Evolutionary conservation across 805 yeast species (phyloP).

Genomic region (Monosporozyma servazzii): DNA sequence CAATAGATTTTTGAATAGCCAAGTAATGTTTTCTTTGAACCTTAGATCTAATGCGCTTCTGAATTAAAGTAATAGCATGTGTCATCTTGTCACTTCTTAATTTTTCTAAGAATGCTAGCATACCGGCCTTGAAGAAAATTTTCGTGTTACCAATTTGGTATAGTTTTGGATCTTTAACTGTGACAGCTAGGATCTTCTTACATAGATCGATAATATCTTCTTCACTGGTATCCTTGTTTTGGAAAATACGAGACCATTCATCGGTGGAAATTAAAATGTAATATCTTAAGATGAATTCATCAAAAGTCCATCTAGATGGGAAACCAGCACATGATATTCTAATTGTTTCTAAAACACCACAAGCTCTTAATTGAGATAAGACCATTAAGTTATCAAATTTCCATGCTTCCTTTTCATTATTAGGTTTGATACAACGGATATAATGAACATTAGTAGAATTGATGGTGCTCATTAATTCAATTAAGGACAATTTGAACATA

Average conservation of each 20-base stretch:
- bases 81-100: constrained; percentile 70
- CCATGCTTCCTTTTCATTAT: constrained; percentile 92
- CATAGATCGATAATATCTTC: constrained; percentile 58
- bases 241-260: constrained; percentile 54
- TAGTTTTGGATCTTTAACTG: constrained; percentile 56
- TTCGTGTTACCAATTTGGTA: constrained; percentile 90
- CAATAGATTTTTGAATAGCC: constrained; percentile 45
- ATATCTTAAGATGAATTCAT: constrained; percentile 84
- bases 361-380: constrained; percentile 87
- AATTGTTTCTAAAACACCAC: constrained; percentile 97
- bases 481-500: constrained; percentile 83
- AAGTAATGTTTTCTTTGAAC: constrained; percentile 54
- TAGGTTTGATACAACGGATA: constrained; percentile 95
- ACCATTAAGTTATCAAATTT: constrained; percentile 93
- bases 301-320: constrained; percentile 93
- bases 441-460: constrained; percentile 93
- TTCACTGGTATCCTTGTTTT: constrained; percentile 38
- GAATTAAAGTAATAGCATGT: constrained; percentile 73
- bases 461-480: constrained; percentile 87
- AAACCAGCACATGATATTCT: constrained; percentile 96
- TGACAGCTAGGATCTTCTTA: constrained; percentile 51
- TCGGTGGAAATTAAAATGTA: constrained; percentile 70
- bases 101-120: constrained; percentile 85
- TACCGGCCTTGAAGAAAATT: constrained; percentile 93
- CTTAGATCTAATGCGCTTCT: constrained; percentile 65